These are phyloP conservation scores for Gracilariopsis chorda DNA, from an alignment of 23 red algal genomes.

Conservation along the genomic window DNA sequence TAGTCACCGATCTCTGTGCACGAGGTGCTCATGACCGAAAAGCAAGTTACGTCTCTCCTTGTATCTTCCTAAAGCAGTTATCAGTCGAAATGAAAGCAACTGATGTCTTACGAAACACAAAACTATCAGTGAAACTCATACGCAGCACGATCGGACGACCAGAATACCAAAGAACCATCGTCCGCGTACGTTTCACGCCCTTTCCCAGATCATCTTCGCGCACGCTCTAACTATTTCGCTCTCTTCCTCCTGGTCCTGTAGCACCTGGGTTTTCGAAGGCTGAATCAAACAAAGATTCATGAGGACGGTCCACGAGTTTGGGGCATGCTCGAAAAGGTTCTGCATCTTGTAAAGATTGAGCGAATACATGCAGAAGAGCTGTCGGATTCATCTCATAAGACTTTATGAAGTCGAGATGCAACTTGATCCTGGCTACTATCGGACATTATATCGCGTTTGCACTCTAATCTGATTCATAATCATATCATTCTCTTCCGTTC, in stretches of 20 bases:
- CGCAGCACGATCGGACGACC: constrained; percentile 60
- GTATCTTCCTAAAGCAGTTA: no score
- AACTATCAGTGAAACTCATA: constrained; percentile 47
- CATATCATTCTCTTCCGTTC: no score
- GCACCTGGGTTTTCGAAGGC: constrained; percentile 38
- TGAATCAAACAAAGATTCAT: constrained; percentile 35
- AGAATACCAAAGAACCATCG: constrained; percentile 27
- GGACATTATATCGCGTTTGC: no score
- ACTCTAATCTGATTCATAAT: no score
- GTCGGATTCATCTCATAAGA: no score
- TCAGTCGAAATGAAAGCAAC: not conserved
- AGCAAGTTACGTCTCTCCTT: no score
- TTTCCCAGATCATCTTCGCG: not conserved
- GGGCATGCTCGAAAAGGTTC: constrained; percentile 56
- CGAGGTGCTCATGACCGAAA: no score
- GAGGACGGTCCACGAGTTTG: constrained; percentile 56
- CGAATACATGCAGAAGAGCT: constrained; percentile 31
- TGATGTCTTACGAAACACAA: constrained; percentile 44
- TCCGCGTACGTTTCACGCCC: constrained; percentile 14
- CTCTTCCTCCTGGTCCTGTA: not conserved
- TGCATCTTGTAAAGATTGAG: constrained; percentile 52
- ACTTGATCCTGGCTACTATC: no score
- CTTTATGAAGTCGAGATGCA: no score
- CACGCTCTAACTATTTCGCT: not conserved
- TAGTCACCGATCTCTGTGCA: no score